Evolutionary conservation across 2,329 filamentous ascomycete genomes (phyloP), one percentile per base, ranked within the genome.

Genomic region (Botrytis squamosa): DNA sequence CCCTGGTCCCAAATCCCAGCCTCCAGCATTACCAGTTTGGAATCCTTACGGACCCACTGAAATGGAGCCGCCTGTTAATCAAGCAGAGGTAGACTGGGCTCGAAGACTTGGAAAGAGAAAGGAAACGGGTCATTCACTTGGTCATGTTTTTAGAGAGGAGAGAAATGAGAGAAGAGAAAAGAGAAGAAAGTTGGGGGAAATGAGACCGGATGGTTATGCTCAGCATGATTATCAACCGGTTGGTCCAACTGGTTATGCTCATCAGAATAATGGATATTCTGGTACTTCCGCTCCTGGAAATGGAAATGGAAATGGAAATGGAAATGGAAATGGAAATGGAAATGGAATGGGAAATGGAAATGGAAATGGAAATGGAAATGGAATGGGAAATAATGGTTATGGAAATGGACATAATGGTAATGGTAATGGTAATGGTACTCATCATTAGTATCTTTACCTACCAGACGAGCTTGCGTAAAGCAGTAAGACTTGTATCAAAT

Each of bases 1-100:
- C 42, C 90, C 92, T 1, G 83, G 82, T 33, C 91, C 88, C n/a
- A 89, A 92, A 75, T 86, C 90, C 44, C 85, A 89, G 74, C 91
- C 92, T 1, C 84, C 85, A 1, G 86, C 87, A 62, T 83, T 91
- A 22, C 88, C 89, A 0, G 82, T 90, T 4, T 92, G 90, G 89
- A 86, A 88, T 76, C 84, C 85, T 0, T 79, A 80, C 60, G 81
- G 80, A 10, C 79, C 80, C 4, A 77, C 77, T 1, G 78, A 71
- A n/a, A 73, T 79, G 0, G 74, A 77, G 9, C 81, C 82, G 1
- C 81, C 83, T 0, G 81, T 84, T 38, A 82, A 84, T 75, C 82
- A 83, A 74, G 79, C 80, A 5, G 63, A 69, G 16, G 63, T 69
- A 20, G 77, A 73, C 74, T 80, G 79, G 77, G 64, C 57, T 10